These are phyloP conservation scores for Microsporum audouinii DNA, from an alignment of 2,329 filamentous ascomycete species.

Conservation along the genomic window DNA sequence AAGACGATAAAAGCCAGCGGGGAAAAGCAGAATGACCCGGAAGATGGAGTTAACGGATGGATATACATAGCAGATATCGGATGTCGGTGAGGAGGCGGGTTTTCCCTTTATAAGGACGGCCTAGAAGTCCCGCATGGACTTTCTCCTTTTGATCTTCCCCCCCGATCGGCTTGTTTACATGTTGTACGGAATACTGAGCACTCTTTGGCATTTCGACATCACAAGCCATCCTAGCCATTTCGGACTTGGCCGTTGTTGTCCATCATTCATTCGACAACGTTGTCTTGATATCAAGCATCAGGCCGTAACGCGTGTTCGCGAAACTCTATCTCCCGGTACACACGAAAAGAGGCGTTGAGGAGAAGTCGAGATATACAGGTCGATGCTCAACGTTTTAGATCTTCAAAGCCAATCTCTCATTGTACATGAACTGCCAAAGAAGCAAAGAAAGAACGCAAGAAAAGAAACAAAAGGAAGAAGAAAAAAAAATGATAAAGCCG, in stretches of 20 bases:
- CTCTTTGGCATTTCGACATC: background rate
- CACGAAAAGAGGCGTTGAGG: background rate
- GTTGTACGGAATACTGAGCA: background rate
- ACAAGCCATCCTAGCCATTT: background rate
- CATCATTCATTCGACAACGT: slow-evolving; percentile 1
- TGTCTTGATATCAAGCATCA: background rate
- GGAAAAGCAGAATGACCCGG: background rate
- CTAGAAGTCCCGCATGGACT: background rate
- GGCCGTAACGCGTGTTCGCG: slow-evolving; percentile 1
- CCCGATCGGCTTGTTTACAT: background rate
- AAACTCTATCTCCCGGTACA: background rate
- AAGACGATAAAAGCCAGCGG: background rate
- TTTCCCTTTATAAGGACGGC: background rate
- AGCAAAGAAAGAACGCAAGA: background rate
- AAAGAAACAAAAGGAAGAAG: background rate
- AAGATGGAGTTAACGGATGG: no score
- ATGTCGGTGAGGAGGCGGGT: background rate
- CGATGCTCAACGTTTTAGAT: background rate
- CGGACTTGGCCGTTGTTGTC: background rate
- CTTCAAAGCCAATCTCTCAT: background rate
- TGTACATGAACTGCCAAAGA: background rate
- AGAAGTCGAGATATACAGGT: background rate
- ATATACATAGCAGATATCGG: no score
- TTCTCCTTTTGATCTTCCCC: background rate
- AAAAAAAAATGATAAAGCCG: background rate